Conservation (phyloP, 345 rosid genomes). For the Citropsis articulata region DNA sequence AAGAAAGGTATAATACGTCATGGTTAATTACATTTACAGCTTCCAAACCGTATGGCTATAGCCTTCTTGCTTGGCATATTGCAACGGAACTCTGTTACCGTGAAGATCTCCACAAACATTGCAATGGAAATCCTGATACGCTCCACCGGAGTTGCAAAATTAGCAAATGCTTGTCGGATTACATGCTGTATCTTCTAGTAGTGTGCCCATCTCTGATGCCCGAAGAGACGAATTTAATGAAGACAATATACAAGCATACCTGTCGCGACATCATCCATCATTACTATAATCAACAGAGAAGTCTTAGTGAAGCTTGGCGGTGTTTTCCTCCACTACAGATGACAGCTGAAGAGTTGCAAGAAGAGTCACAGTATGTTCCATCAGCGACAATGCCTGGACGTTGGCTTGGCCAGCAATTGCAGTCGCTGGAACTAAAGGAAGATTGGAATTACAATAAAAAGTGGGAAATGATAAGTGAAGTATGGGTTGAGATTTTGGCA, state of each 20-base stretch:
- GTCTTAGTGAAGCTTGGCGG: no score
- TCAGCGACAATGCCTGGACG: slow-evolving; percentile 29
- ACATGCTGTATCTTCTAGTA: background rate
- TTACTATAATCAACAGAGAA: no score
- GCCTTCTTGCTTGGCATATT: background rate
- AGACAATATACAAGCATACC: no score
- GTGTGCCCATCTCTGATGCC: no score
- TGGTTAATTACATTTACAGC: background rate
- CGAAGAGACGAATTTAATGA: no score
- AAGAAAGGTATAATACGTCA: background rate
- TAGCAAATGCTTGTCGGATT: background rate
- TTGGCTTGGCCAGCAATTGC: slow-evolving; percentile 22
- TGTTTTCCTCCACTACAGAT: no score
- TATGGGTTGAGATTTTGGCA: slow-evolving; percentile 42
- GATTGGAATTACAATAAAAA: slow-evolving; percentile 15
- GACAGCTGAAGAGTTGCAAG: no score
- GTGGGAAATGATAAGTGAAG: slow-evolving; percentile 35
- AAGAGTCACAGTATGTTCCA: background rate
- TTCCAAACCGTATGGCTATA: background rate
- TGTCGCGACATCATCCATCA: no score
- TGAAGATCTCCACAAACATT: background rate
- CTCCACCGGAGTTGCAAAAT: background rate
- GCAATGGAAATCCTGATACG: background rate
- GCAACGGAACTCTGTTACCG: background rate
- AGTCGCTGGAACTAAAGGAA: background rate